Percentiles rank a stretch among this genome's conserved stretches.
Evolutionary conservation across 495 filamentous ascomycete genomes (phyloP).

Genomic region (Annulohypoxylon bovei): DNA sequence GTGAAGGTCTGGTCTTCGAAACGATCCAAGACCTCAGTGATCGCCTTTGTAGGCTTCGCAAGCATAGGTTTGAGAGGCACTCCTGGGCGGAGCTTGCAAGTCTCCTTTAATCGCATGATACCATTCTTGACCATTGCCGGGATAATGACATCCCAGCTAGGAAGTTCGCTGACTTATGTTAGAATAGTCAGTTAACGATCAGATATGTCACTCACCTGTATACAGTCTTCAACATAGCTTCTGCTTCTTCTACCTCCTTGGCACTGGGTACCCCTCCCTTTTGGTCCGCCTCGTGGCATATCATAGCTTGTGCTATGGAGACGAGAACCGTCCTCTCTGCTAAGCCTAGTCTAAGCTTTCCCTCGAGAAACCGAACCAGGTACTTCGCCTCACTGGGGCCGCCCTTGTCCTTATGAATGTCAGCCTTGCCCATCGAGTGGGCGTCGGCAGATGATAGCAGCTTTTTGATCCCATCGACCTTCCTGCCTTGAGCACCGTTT

Average conservation of each 20-base stretch:
- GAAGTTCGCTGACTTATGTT: conserved; percentile 72
- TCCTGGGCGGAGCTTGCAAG: conserved; percentile 93
- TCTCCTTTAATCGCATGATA: conserved; percentile 78
- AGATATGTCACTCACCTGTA: conserved; percentile 70
- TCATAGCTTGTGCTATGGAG: conserved; percentile 85
- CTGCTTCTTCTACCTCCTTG: conserved; percentile 81
- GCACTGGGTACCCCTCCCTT: conserved; percentile 74
- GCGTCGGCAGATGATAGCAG: conserved; percentile 87
- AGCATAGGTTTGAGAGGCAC: conserved; percentile 98
- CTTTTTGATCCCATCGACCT: conserved; percentile 95
- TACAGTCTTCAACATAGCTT: conserved; percentile 85
- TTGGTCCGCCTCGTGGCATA: conserved; percentile 77
- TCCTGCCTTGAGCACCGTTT: conserved; percentile 86
- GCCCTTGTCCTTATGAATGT: conserved; percentile 92
- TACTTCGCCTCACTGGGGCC: conserved; percentile 95
- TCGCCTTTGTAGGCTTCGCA: conserved; percentile 98
- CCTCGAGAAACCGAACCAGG: conserved; percentile 90
- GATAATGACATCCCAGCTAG: conserved; percentile 94
- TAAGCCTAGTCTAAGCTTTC: conserved; percentile 88
- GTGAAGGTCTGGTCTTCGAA: conserved; percentile 96
- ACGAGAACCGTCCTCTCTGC: conserved; percentile 94
- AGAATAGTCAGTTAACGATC: conserved; percentile 9
- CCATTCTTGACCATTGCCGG: conserved; percentile 88
- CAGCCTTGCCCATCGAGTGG: conserved; percentile 74
- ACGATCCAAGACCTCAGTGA: conserved; percentile 95